Evolutionary conservation across 805 yeast genomes (phyloP), one percentile per base, ranked within the genome.

Genomic region (Metschnikowia reukaufii): DNA sequence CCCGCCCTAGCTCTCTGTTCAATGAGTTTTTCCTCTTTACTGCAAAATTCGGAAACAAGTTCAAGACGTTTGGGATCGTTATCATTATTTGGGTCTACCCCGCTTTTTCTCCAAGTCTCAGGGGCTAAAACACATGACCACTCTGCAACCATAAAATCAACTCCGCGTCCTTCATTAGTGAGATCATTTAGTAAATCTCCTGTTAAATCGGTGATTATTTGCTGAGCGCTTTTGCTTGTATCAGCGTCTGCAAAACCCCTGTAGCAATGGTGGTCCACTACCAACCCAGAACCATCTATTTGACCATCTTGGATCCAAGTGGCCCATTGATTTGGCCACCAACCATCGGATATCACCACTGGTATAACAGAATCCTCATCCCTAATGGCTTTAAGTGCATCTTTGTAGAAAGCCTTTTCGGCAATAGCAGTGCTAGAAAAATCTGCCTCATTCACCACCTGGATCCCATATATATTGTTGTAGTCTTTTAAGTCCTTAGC

Each of bases 61-160:
- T 75, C 70, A 38, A 73, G 79, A 27, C 95, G 74, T 30, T 59
- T 55, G 23, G 59, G 43, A 39, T 63, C 57, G 31, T 71, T 68
- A 16, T 29, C 29, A 25, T 51, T 52, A 13, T 45, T 32, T 3
- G 50, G 55, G 25, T 47, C 49, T 19, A 45, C 17, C 31, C 70
- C 70, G 36, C 73, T 68, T 56, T 73, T 78, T 21, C 70, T 65
- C 97, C 97, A 92, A 0, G 96, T 74, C 20, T 72, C 58, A 1
- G 81, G 86, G 62, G 87, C 95, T 45, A 92, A 58, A 1, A 88
- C 96, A 66, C 96, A 88, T 0, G 96, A 87, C 65, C 81, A 92
- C 65, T 92, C 99, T 8, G 97, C 98, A 23, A 89, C 82, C 60
- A 88, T 72, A 44, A 86, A 74, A 60, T 90, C 97, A 2, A 80